Percentiles rank a stretch among this genome's conserved stretches.
phyloP scores from a whole-genome alignment of 306 rosid genomes.

The Vigna trinervia region DNA sequence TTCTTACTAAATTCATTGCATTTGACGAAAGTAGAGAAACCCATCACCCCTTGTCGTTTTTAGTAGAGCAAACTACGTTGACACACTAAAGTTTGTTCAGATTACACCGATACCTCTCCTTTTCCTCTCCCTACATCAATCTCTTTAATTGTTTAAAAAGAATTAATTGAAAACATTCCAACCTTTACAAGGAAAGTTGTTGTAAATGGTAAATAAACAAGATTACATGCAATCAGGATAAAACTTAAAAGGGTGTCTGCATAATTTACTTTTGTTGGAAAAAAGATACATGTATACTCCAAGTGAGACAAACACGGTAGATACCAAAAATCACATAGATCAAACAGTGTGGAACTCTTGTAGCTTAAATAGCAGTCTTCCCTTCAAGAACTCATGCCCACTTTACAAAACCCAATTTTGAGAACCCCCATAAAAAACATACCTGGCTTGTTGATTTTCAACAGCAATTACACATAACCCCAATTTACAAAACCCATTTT shows the following conservation, averaged over 20 bases:
- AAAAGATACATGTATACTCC: background rate
- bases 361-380: too few species aligned
- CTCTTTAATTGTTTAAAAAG: background rate
- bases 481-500: too few species aligned
- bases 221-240: background rate
- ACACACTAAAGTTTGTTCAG: background rate
- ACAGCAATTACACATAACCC: too few species aligned
- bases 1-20: background rate
- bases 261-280: background rate
- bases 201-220: background rate
- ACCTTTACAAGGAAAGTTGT: background rate
- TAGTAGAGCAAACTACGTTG: background rate
- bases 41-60: background rate
- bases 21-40: background rate
- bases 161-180: background rate
- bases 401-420: background rate
- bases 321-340: background rate
- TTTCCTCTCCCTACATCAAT: background rate
- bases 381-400: too few species aligned
- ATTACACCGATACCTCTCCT: background rate
- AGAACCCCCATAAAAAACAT: background rate
- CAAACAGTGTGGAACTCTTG: background rate
- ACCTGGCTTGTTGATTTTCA: background rate
- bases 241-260: background rate
- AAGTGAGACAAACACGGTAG: background rate